A percentile compares a stretch with the other conserved stretches of the same genome.
Conservation (phyloP, 106 monocot genomes). For the Allium fistulosum region DNA sequence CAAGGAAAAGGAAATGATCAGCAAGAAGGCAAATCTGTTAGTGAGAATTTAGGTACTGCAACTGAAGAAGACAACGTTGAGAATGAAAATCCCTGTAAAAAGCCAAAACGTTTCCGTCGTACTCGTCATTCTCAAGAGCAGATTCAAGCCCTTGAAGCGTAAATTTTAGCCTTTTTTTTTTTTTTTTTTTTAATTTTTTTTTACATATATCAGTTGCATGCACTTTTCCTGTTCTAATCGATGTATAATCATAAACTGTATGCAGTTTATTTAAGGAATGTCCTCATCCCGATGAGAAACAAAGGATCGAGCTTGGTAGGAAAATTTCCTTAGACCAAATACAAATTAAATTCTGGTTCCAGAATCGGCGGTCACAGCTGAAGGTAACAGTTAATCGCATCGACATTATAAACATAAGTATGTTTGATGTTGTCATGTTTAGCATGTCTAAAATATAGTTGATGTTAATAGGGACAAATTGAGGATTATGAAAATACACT, state of each 20-base stretch:
- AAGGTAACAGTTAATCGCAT: slow-evolving; percentile 34
- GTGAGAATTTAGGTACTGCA: slow-evolving; percentile 32
- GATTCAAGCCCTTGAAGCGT: slow-evolving; percentile 67
- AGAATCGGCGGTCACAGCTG: slow-evolving; percentile 89
- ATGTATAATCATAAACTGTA: not conserved
- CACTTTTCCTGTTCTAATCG: not conserved
- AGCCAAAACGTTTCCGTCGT: slow-evolving; percentile 41
- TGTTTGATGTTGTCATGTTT: not conserved
- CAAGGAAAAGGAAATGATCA: slow-evolving; percentile 2
- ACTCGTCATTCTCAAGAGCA: slow-evolving; percentile 50
- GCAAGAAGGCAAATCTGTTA: slow-evolving; percentile 38
- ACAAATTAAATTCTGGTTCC: slow-evolving; percentile 98
- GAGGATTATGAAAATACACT: slow-evolving; percentile 35
- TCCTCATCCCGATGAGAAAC: slow-evolving; percentile 90
- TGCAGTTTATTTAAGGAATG: slow-evolving; percentile 50
- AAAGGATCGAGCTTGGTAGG: slow-evolving; percentile 67
- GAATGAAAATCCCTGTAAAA: slow-evolving; percentile 31
- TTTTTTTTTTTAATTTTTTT: not conserved
- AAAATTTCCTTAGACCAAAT: slow-evolving; percentile 51
- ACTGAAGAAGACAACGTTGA: slow-evolving; percentile 37
- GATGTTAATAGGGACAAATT: not conserved
- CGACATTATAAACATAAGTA: not conserved
- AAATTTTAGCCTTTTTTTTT: not conserved
- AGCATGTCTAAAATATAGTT: not conserved
- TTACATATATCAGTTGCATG: not conserved